phyloP scores from a whole-genome alignment of 2,329 filamentous ascomycete species.

The Didymella glomerata region DNA sequence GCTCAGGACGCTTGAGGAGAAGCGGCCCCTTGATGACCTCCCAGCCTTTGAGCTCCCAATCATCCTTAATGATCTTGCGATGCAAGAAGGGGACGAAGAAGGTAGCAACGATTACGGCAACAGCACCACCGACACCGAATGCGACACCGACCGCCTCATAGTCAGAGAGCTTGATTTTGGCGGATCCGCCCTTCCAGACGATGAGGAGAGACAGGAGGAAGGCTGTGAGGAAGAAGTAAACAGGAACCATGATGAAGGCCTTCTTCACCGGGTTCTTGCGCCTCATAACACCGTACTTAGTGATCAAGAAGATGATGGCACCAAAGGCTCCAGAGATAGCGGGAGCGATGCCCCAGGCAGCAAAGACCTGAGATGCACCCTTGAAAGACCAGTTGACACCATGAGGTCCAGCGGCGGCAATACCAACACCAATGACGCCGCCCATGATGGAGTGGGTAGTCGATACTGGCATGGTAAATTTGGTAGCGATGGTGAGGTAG shows the following conservation, averaged over 20 bases:
- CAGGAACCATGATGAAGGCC: conserved; percentile 59
- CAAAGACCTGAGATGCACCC: conserved; percentile 65
- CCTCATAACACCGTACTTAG: conserved; percentile 65
- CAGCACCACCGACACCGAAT: background rate
- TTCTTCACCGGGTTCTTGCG: conserved; percentile 62
- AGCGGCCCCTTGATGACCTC: background rate
- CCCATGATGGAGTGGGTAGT: background rate
- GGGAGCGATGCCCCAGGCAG: conserved; percentile 69
- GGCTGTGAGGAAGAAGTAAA: background rate
- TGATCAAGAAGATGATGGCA: conserved; percentile 64
- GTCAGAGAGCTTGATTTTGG: background rate
- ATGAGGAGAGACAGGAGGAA: background rate
- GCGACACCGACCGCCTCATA: background rate
- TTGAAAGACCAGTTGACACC: conserved; percentile 66
- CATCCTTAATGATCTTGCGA: background rate
- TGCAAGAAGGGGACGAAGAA: background rate
- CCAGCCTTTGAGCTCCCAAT: background rate
- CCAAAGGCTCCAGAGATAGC: conserved; percentile 63
- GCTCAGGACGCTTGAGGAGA: background rate
- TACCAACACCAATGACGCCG: conserved; percentile 50
- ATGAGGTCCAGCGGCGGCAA: conserved; percentile 61
- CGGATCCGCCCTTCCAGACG: background rate
- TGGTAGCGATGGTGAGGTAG: conserved; percentile 64
- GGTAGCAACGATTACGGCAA: background rate
- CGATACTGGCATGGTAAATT: background rate